A percentile compares a stretch with the other conserved stretches of the same genome.
Evolutionary conservation across 495 filamentous ascomycete species (phyloP).

Genomic region (Penicillium turbatum): DNA sequence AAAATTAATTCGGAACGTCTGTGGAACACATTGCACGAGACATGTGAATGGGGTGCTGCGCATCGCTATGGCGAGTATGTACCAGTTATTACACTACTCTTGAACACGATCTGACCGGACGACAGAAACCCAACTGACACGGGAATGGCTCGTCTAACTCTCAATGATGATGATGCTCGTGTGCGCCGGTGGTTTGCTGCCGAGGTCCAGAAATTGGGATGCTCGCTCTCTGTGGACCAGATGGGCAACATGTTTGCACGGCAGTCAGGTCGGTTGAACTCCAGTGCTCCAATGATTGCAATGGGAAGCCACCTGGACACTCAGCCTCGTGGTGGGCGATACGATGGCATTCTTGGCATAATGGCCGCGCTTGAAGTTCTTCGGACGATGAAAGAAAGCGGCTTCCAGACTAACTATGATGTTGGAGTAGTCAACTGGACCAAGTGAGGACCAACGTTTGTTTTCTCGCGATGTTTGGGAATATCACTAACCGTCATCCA

Average conservation of each 20-base stretch:
- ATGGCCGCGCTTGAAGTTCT: constrained; percentile 66
- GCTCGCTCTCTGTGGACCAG: constrained; percentile 52
- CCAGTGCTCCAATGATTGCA: constrained; percentile 36
- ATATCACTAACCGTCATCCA: constrained; percentile 10
- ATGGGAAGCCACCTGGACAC: constrained; percentile 51
- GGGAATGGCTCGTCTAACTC: constrained; percentile 59
- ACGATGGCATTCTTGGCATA: constrained; percentile 70
- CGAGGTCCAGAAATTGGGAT: constrained; percentile 57
- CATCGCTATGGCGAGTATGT: constrained; percentile 34
- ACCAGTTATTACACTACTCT: background rate
- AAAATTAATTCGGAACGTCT: constrained; percentile 31
- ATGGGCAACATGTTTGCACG: constrained; percentile 74
- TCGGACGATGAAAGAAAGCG: constrained; percentile 58
- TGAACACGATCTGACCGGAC: constrained; percentile 3
- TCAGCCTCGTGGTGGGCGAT: constrained; percentile 67
- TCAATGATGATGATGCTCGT: constrained; percentile 62
- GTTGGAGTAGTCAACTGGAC: constrained; percentile 75
- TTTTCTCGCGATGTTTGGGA: constrained; percentile 5
- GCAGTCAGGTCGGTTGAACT: constrained; percentile 46
- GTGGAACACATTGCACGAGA: constrained; percentile 33
- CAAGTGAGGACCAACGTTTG: constrained; percentile 36
- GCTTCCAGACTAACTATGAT: constrained; percentile 58
- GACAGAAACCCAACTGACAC: constrained; percentile 35
- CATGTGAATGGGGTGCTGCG: constrained; percentile 33
- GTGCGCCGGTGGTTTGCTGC: constrained; percentile 68